Evolutionary conservation across 2,329 filamentous ascomycete genomes (phyloP), one percentile per base, ranked within the genome.

Genomic region (Colletotrichum sp.): DNA sequence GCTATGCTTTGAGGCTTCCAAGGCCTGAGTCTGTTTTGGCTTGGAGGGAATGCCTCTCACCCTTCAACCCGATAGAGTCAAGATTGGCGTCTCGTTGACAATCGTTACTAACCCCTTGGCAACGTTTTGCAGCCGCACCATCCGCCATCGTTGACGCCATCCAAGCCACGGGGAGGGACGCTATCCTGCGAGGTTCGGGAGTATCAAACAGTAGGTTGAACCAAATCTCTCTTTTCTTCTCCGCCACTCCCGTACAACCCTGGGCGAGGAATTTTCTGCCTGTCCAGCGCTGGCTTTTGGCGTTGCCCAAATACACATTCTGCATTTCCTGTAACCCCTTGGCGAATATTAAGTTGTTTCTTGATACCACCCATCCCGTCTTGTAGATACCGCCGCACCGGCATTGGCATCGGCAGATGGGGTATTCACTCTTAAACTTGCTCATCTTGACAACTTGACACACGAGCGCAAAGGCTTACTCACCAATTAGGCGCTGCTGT

Each of bases 111-210:
- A 76, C 59, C 21, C 43, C 74, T 71, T 67, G 71, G 72, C 52
- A 48, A 66, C 67, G 52, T 71, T 59, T 67, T 67, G 57, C 80
- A 91, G 95, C 95, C 79, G 92, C 97, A 24, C 97, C 97, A 18
- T 98, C 96, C 69, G 91, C 94, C 61, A 98, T 99, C 78, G 96
- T 98, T 34, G 89, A 93, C 77, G 94, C 96, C 9, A 98, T 99
- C 78, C 95, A 98, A 87, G 89, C 90, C 60, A 98, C 96, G 12
- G 97, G 97, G 68, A 92, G 96, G 81, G 96, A 99, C 90, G 96
- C 96, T 61, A 98, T 99, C 82, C 87, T 99, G 74, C 93, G 97
- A 79, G 97, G 97, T 71, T 96, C 94, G 75, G 97, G 97, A 78
- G 91, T 90, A 80, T 93, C 95, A 82, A 93, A 98, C 86, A 95